Evolutionary conservation across 2,329 filamentous ascomycete species (phyloP).

Genomic region (Penicillium sp.): DNA sequence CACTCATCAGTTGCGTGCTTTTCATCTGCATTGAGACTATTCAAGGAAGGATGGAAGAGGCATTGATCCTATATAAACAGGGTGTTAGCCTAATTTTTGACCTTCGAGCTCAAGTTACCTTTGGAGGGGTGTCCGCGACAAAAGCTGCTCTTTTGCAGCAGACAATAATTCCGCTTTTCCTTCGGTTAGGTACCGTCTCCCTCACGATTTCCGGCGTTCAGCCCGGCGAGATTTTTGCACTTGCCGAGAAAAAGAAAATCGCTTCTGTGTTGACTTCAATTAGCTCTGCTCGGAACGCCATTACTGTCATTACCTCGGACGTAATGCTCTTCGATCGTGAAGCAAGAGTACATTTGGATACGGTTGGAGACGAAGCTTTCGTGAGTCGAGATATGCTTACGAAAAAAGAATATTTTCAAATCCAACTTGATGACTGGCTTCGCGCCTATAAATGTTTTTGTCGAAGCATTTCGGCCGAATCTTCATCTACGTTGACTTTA

Average conservation of each 20-base stretch:
- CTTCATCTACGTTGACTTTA: background rate
- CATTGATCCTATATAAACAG: constrained; percentile 33
- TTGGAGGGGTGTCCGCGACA: constrained; percentile 16
- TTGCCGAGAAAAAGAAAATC: constrained; percentile 12
- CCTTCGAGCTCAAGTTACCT: constrained; percentile 23
- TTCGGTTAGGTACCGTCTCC: constrained; percentile 30
- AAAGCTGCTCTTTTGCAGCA: constrained; percentile 30
- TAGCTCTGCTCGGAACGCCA: constrained; percentile 17
- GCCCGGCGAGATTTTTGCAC: constrained; percentile 13
- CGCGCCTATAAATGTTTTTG: constrained; percentile 15
- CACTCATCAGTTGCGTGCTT: constrained; percentile 37
- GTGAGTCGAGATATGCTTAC: constrained; percentile 12
- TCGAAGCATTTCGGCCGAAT: background rate
- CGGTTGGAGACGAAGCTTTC: background rate
- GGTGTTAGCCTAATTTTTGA: constrained; percentile 30
- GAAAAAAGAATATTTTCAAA: constrained; percentile 7
- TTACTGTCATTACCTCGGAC: constrained; percentile 16
- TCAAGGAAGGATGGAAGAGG: constrained; percentile 31
- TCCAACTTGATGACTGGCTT: constrained; percentile 15
- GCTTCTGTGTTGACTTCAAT: constrained; percentile 9
- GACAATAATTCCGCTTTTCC: constrained; percentile 35
- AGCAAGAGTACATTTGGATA: constrained; percentile 12
- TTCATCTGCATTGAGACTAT: constrained; percentile 41
- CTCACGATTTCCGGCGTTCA: constrained; percentile 17
- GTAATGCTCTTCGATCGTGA: constrained; percentile 23